phyloP scores from a whole-genome alignment of 345 rosid genomes.

The Lumnitzera racemosa region DNA sequence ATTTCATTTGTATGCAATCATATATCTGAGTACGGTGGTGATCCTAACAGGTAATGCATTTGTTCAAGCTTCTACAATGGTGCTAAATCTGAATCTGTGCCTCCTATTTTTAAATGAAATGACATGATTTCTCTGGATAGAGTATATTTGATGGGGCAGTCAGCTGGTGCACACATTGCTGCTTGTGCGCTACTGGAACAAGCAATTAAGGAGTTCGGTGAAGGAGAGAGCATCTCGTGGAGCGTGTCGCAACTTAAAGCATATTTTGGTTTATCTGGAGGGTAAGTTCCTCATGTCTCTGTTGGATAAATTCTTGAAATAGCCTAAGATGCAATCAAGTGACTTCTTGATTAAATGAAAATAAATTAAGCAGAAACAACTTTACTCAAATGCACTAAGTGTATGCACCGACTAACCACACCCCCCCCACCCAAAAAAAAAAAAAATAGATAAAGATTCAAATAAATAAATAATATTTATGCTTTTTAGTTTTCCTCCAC shows the following conservation, averaged over 20 bases:
- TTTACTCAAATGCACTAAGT: too few species aligned
- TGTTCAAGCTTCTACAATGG: constrained; percentile 1
- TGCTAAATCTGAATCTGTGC: not conserved
- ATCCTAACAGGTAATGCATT: constrained; percentile 59
- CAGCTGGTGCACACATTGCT: constrained; percentile 98
- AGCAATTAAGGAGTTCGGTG: constrained; percentile 78
- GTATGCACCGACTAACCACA: too few species aligned
- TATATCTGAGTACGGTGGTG: constrained; percentile 86
- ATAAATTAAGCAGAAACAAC: too few species aligned
- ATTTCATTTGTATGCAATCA: constrained; percentile 81
- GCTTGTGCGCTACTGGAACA: constrained; percentile 88
- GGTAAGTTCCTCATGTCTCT: constrained; percentile 31
- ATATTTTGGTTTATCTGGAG: constrained; percentile 93
- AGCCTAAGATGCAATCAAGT: too few species aligned
- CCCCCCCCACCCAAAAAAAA: too few species aligned
- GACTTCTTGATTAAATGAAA: too few species aligned
- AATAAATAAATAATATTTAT: too few species aligned
- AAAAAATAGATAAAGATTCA: too few species aligned
- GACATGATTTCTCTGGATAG: constrained; percentile 29
- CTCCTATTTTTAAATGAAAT: not conserved
- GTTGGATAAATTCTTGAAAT: too few species aligned
- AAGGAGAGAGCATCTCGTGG: constrained; percentile 72
- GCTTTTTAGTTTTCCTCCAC: too few species aligned
- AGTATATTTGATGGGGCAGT: constrained; percentile 93
- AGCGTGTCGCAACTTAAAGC: constrained; percentile 77